Evolutionary conservation across 306 rosid genomes (phyloP).

Genomic region (Prinsepia uniflora): DNA sequence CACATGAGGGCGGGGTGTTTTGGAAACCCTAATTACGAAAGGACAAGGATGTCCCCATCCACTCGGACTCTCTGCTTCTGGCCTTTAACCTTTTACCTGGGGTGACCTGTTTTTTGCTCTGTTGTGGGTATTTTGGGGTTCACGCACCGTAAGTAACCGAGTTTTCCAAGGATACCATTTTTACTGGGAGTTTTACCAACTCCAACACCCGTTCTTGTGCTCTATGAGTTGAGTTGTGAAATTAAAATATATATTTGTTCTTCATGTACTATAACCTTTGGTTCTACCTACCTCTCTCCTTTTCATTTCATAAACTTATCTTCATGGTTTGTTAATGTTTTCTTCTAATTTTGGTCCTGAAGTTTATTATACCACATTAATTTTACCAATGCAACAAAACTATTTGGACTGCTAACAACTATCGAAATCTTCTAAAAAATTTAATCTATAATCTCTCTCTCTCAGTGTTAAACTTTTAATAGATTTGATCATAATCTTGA

Average conservation of each 20-base stretch:
- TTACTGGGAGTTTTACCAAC: too few relatives aligned
- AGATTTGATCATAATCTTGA: too few relatives aligned
- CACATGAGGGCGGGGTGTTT: slow-evolving; percentile 29
- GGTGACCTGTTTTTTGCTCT: not conserved
- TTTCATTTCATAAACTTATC: not conserved
- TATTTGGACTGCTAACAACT: too few relatives aligned
- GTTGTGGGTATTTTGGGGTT: slow-evolving; percentile 3
- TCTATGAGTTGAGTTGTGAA: too few relatives aligned
- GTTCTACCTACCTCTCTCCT: not conserved
- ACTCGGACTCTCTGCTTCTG: slow-evolving; percentile 19
- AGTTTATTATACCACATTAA: too few relatives aligned
- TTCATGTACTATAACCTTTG: not conserved
- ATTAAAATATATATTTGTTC: too few relatives aligned
- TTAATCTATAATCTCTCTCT: too few relatives aligned
- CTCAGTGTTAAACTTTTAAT: too few relatives aligned
- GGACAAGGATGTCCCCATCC: slow-evolving; percentile 52
- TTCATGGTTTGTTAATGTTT: not conserved
- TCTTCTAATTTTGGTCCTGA: too few relatives aligned
- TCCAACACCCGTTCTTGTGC: too few relatives aligned
- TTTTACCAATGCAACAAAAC: too few relatives aligned
- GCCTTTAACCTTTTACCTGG: not conserved
- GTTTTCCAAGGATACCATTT: not conserved
- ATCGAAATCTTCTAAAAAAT: too few relatives aligned
- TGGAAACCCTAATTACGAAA: slow-evolving; percentile 68
- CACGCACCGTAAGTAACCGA: not conserved